These are phyloP conservation scores for Tetracladium setigerum DNA, from an alignment of 495 filamentous ascomycete genomes.

Conservation along the genomic window DNA sequence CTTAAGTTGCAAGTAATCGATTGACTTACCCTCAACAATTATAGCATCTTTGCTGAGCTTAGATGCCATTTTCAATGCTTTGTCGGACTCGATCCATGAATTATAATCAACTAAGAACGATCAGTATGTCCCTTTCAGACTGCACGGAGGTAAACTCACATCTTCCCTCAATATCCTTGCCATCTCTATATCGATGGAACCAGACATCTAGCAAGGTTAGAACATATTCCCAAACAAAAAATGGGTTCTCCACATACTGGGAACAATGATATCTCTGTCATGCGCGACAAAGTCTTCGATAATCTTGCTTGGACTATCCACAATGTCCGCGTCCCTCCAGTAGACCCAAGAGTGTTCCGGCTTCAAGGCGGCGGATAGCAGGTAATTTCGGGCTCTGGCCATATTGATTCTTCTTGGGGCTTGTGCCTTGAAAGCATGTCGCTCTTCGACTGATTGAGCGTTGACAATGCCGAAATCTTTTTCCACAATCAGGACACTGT, in stretches of 20 bases:
- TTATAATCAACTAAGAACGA: conserved; percentile 80
- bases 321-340: conserved; percentile 96
- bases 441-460: conserved; percentile 70
- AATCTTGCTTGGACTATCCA: conserved; percentile 79
- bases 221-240: neutral
- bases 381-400: conserved; percentile 84
- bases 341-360: conserved; percentile 97
- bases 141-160: conserved; percentile 49
- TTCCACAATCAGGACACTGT: conserved; percentile 71
- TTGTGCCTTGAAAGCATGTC: conserved; percentile 83
- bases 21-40: conserved; percentile 67
- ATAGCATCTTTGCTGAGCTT: conserved; percentile 71
- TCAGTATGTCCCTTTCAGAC: conserved; percentile 3
- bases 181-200: conserved; percentile 89
- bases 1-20: neutral
- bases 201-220: conserved; percentile 67
- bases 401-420: conserved; percentile 86
- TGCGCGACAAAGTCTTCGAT: conserved; percentile 94
- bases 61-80: conserved; percentile 63
- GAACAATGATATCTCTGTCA: conserved; percentile 86
- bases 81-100: conserved; percentile 93
- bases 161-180: conserved; percentile 83
- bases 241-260: conserved; percentile 55
- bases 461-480: conserved; percentile 76
- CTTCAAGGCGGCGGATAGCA: conserved; percentile 78